Conservation (phyloP, 2,329 filamentous ascomycete species). For the Penicillium decumbens region DNA sequence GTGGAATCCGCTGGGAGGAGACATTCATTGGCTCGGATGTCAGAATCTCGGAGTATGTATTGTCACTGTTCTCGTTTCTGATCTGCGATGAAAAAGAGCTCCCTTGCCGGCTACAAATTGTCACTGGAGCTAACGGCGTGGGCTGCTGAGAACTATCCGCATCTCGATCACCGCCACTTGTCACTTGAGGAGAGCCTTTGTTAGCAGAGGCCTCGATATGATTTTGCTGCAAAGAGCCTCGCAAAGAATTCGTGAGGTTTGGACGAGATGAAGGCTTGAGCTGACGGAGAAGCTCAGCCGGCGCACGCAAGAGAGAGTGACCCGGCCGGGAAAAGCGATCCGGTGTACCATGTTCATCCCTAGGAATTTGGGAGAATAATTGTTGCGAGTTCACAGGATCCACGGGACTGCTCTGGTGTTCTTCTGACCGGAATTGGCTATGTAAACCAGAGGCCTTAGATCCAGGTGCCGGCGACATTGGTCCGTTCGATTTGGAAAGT, state of each 20-base stretch:
- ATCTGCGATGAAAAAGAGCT: not conserved
- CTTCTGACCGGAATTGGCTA: conserved; percentile 5
- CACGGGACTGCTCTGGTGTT: not conserved
- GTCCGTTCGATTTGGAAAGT: not conserved
- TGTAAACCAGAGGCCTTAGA: conserved; percentile 5
- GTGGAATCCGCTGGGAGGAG: not conserved
- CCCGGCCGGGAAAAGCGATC: not conserved
- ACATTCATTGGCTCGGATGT: not conserved
- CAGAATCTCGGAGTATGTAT: not conserved
- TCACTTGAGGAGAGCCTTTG: not conserved
- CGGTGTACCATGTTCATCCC: not conserved
- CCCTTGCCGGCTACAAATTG: not conserved
- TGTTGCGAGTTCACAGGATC: conserved; percentile 5
- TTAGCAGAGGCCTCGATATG: not conserved
- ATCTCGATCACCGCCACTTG: not conserved
- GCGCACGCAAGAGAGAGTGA: not conserved
- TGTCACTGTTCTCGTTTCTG: not conserved
- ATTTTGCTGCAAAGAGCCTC: not conserved
- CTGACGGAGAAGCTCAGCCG: conserved; percentile 11
- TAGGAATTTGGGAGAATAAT: conserved; percentile 12
- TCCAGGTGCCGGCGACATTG: conserved; percentile 4
- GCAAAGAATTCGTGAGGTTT: not conserved
- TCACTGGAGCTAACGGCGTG: not conserved
- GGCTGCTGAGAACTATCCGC: not conserved
- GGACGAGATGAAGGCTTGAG: conserved; percentile 1